Evolutionary conservation across 2,329 filamentous ascomycete species (phyloP), one percentile per base, ranked within the genome.

Genomic region (Canariomyces notabilis): DNA sequence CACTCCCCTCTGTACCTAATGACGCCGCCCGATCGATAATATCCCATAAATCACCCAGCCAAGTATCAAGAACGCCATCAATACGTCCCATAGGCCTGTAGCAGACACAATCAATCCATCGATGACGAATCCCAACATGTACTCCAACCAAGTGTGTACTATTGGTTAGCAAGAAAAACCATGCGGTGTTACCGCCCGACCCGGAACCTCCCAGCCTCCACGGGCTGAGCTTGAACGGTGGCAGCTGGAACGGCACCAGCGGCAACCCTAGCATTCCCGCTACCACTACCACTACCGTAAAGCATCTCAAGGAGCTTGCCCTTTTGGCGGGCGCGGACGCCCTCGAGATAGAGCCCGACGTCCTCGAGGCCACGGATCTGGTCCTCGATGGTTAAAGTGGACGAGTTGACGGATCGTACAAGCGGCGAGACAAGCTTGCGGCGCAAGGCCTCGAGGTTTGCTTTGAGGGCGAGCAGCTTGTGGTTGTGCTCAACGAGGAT

Each of bases 401-500:
- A 87, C 11, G 72, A 74, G 59, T 83, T 83, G 42, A 75, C 74
- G 44, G 82, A 80, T 36, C 87, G 73, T 16, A 96, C 85, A 3
- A 96, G 75, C 14, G 91, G 91, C 43, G 82, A 87, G 33, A 95
- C 86, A 15, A 96, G 75, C 63, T 90, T 93, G 53, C 85, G 77
- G 29, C 91, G 75, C 37, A 95, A 72, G n/a, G 77, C 84, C 69
- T 96, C 90, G 14, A 97, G 77, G 56, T 87, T 91, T 9, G 87
- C 83, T 63, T 95, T 93, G 33, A 97, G 76, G 2, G 85, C 85
- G 44, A 93, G 74, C 32, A 97, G 77, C 52, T 87, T 85, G 50
- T 85, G 82, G 59, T 94, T 93, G 66, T 96, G 90, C 58, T 89
- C 85, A 54, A 93, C 81, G 7, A 97, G 76, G 29, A 94, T 77